Percentiles rank a stretch among this genome's conserved stretches.
phyloP scores from a whole-genome alignment of 306 rosid species.

The Lathyrus sativus region DNA sequence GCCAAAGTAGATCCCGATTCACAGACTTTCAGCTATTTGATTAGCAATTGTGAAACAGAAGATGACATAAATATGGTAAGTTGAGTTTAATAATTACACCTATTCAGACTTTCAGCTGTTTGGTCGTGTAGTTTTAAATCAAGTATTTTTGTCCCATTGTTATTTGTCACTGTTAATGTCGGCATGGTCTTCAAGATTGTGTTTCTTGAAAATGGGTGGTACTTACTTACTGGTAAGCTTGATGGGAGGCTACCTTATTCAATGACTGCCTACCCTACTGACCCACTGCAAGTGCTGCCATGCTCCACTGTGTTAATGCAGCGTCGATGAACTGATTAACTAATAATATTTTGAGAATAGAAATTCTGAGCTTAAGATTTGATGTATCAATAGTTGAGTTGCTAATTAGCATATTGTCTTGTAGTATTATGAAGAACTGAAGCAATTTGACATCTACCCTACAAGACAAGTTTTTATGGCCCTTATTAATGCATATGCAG shows the following conservation, averaged over 20 bases:
- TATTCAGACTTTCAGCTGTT: background rate
- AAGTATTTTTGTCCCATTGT: conserved; percentile 24
- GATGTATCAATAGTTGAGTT: conserved; percentile 29
- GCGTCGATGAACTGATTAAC: conserved; percentile 18
- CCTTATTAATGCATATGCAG: conserved; percentile 72
- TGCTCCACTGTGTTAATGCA: background rate
- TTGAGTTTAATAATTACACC: conserved; percentile 11
- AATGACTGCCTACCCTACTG: background rate
- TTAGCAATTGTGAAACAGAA: conserved; percentile 60
- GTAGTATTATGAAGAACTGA: conserved; percentile 74
- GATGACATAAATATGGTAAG: conserved; percentile 68
- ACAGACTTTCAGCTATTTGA: conserved; percentile 62
- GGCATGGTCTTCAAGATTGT: conserved; percentile 19
- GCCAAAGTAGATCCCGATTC: conserved; percentile 72
- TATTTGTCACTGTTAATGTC: conserved; percentile 15
- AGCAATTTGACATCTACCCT: conserved; percentile 35
- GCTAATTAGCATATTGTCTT: conserved; percentile 44
- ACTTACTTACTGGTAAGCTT: background rate
- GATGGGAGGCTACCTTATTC: background rate
- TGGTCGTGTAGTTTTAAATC: conserved; percentile 15
- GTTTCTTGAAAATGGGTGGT: conserved; percentile 1
- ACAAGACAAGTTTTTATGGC: conserved; percentile 69
- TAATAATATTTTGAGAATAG: conserved; percentile 13
- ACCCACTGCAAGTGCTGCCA: background rate
- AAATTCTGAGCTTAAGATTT: conserved; percentile 25